Evolutionary conservation across 371 early-diverging fungal genomes (phyloP), one percentile per base, ranked within the genome.

Genomic region (Saksenaea oblongispora): DNA sequence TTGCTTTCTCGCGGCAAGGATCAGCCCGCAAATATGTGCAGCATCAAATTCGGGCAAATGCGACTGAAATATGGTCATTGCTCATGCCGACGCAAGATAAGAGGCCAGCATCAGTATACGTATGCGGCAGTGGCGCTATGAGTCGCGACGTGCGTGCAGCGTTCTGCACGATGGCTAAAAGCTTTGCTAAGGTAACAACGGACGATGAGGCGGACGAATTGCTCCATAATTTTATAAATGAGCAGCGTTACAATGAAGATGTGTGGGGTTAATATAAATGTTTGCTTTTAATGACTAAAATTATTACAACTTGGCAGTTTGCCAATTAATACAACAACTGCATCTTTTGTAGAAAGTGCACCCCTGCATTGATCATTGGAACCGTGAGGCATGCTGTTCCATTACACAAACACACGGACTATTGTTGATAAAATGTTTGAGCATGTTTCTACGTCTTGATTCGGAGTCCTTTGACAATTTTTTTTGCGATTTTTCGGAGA

Each of bases 1-100:
- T 87, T 0, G 96, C 97, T 0, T 92, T 88, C 67, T 96, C 97
- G 5, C 58, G 82, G 35, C 67, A 61, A 37, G 51, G 47, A 0
- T 73, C 78, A 7, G 65, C 78, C 17, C 57, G 62, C 35, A 71
- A 68, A 47, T 82, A 82, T 37, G 79, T 79, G 1, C 82, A 82
- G 59, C 82, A 82, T 56, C 70, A 75, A 34, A 35, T 82, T 13
- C 65, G 75, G 26, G 70, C 74, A 1, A 69, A 82, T 41, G 79
- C 79, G 8, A 56, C 64, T 17, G 54, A 65, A 11, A 51, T 79
- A 0, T 82, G 79, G 76, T 59, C 47, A 24, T 47, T 47, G 11
- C 34, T 82, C 18, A 7, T 74, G 17, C 55, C 34, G 56, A 69
- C 69, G 34, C 36, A 37, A 31, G 72, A 70, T 34, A 34, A 7